Conservation (phyloP, 2,329 filamentous ascomycete species). For the Diaporthe sp. region DNA sequence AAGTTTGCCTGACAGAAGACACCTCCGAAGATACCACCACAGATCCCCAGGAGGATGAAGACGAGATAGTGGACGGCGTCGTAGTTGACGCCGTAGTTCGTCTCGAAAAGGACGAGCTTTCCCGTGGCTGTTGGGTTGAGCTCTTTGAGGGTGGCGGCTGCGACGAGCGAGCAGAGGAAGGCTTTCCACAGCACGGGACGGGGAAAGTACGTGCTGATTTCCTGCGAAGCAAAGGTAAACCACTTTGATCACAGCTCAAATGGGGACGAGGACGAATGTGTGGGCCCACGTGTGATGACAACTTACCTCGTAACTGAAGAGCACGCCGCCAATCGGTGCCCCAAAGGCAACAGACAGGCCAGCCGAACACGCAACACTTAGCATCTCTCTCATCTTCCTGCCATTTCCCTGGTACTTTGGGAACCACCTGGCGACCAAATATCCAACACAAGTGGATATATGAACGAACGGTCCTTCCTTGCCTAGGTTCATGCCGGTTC, state of each 20-base stretch:
- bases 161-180: conserved; percentile 70
- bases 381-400: conserved; percentile 70
- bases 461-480: conserved; percentile 75
- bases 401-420: conserved; percentile 71
- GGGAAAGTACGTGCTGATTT: conserved; percentile 73
- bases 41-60: conserved; percentile 69
- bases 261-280: background rate
- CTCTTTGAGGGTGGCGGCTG: conserved; percentile 67
- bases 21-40: conserved; percentile 71
- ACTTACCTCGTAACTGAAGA: conserved; percentile 68
- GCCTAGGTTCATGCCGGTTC: conserved; percentile 71
- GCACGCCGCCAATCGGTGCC: conserved; percentile 72
- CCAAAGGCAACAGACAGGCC: conserved; percentile 74
- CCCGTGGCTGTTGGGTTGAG: conserved; percentile 73
- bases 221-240: conserved; percentile 49
- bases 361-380: conserved; percentile 69
- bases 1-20: conserved; percentile 72
- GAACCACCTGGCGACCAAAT: conserved; percentile 59
- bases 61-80: conserved; percentile 67
- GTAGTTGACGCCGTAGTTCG: conserved; percentile 70
- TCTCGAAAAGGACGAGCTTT: conserved; percentile 73
- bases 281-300: too few species aligned
- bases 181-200: conserved; percentile 68
- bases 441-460: conserved; percentile 70
- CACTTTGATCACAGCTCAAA: background rate